Evolutionary conservation across 495 filamentous ascomycete genomes (phyloP), one percentile per base, ranked within the genome.

Genomic region (Xylaria nigripes): DNA sequence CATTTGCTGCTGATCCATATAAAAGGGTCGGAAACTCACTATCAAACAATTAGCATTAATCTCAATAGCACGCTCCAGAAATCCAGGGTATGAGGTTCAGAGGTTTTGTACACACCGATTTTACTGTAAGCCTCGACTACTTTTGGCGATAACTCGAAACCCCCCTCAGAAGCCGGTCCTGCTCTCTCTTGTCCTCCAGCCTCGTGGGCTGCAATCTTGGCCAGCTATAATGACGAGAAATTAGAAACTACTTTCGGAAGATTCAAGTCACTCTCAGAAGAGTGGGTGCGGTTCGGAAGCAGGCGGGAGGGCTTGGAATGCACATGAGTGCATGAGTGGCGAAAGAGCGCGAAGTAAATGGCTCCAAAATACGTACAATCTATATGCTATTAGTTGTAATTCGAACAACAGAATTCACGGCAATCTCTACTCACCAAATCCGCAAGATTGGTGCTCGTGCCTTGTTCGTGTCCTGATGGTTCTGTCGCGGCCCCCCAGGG

Each of bases 201-300:
- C 74, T 99, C 94, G 63, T 93, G 87, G 55, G 85, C 85, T 10
- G 90, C 90, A 61, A 99, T 99, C 71, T 94, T 95, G 60, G 89
- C 82, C 13, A 99, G 71, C 51, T 54, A 32, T n/a, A 15, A 41
- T 24, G 23, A 21, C 16, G 10, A 18, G 25, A 2, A 9, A 18
- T 48, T 38, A 48, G 51, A 30, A 32, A 8, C 19, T 15, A 24
- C 22, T 21, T 3, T 6, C 32, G 29, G 34, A 4, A 8, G 7
- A 5, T 32, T 16, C 6, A 6, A 34, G 24, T 18, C 13, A 27
- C 10, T 15, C 13, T 18, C 7, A 50, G 23, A 13, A 40, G 19
- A n/a, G 18, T n/a, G 2, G 27, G 27, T 9, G 27, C 27, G 27
- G 27, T 25, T 50, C 13, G n/a, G n/a, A 6, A 18, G 19, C 9